These are phyloP conservation scores for Macadamia integrifolia DNA, from an alignment of 164 flowering plant genomes.

Conservation along the genomic window DNA sequence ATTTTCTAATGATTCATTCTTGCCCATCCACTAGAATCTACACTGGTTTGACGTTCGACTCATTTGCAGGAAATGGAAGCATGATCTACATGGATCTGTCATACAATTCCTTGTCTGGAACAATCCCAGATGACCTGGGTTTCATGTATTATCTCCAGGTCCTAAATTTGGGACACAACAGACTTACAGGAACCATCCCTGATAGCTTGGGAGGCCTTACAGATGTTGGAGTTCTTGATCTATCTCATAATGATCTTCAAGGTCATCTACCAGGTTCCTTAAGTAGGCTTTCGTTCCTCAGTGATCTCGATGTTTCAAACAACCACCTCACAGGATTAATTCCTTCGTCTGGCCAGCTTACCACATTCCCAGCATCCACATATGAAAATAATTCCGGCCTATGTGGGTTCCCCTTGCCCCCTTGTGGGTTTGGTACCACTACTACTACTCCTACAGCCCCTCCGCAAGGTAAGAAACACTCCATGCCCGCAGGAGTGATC, in stretches of 20 bases:
- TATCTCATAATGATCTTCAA: conserved; percentile 65
- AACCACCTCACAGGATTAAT: conserved; percentile 71
- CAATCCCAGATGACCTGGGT: conserved; percentile 57
- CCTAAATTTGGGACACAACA: conserved; percentile 72
- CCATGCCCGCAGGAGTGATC: conserved; percentile 41
- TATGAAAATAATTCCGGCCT: conserved; percentile 84
- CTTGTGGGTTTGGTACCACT: conserved; percentile 36
- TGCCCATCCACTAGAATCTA: conserved; percentile 74
- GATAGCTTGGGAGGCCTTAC: conserved; percentile 54
- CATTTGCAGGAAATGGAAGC: conserved; percentile 56
- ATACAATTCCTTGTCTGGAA: conserved; percentile 62
- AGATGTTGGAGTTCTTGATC: conserved; percentile 58
- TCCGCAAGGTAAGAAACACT: conserved; percentile 19
- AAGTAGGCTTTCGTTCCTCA: conserved; percentile 60
- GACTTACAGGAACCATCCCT: conserved; percentile 57
- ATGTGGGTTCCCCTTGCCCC: conserved; percentile 71
- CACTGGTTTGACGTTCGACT: conserved; percentile 52
- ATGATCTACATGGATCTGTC: conserved; percentile 87
- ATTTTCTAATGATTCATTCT: conserved; percentile 49
- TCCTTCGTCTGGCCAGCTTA: conserved; percentile 76
- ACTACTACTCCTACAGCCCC: conserved; percentile 8
- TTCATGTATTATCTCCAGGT: conserved; percentile 60
- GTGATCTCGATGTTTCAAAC: conserved; percentile 81
- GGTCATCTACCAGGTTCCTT: conserved; percentile 63
- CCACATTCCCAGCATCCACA: conserved; percentile 68